These are phyloP conservation scores for Sherardia arvensis DNA, from an alignment of 257 asterid genomes.

Conservation along the genomic window DNA sequence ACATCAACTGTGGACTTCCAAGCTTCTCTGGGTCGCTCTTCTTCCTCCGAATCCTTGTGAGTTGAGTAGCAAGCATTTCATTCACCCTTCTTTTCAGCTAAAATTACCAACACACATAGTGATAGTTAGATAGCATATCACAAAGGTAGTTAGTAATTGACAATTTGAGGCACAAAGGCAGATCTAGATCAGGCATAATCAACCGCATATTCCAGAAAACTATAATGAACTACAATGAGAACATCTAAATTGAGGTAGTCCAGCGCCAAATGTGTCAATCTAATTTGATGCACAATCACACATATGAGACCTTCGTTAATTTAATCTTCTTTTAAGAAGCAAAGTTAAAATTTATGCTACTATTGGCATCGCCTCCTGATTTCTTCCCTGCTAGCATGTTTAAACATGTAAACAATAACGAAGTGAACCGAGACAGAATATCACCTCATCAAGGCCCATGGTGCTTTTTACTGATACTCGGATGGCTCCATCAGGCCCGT, in stretches of 20 bases:
- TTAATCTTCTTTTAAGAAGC: background rate
- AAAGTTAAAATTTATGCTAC: background rate
- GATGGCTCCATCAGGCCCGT: slow-evolving; percentile 84
- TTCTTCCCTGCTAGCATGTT: background rate
- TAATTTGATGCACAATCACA: background rate
- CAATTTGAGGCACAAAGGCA: background rate
- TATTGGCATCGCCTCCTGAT: background rate
- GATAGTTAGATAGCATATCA: background rate
- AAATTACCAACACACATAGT: slow-evolving; percentile 11
- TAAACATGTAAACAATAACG: slow-evolving; percentile 1
- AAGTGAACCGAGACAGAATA: slow-evolving; percentile 12
- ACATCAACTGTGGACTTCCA: slow-evolving; percentile 13
- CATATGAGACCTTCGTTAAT: background rate
- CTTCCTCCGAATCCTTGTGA: slow-evolving; percentile 30
- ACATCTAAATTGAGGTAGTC: background rate
- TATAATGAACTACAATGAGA: background rate
- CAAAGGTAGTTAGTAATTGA: background rate
- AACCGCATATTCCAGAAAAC: background rate
- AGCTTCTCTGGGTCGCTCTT: slow-evolving; percentile 26
- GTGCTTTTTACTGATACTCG: slow-evolving; percentile 64
- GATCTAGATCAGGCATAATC: background rate
- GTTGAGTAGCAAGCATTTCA: slow-evolving; percentile 62
- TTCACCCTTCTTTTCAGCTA: slow-evolving; percentile 71
- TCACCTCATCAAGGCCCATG: slow-evolving; percentile 67
- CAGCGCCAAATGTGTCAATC: background rate